A percentile compares a stretch with the other conserved stretches of the same genome.
Evolutionary conservation across 352 stramenopile genomes (phyloP).

Genomic region (Plasmopara muralis): DNA sequence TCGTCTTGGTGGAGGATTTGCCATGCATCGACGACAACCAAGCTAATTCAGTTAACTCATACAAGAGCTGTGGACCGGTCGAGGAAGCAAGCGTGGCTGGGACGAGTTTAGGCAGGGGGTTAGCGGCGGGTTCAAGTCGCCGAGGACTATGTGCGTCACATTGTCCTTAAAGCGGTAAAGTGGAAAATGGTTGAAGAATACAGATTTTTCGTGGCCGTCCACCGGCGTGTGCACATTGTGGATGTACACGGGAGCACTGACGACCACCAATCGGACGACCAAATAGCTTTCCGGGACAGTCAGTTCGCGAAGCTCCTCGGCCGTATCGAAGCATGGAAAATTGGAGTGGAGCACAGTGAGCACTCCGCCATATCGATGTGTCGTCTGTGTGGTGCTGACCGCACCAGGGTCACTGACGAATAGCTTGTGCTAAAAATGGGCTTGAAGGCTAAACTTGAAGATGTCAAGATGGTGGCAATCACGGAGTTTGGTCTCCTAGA

Average conservation of each 20-base stretch:
- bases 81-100: neutral
- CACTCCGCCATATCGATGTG: neutral
- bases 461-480: too few species aligned
- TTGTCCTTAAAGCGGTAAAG: neutral
- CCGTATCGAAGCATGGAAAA: neutral
- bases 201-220: neutral
- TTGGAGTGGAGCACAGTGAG: neutral
- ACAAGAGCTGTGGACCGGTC: neutral
- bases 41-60: neutral
- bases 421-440: neutral
- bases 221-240: neutral
- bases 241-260: neutral
- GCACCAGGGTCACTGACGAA: neutral
- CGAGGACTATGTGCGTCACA: neutral
- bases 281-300: neutral
- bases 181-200: neutral
- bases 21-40: neutral
- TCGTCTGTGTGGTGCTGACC: neutral
- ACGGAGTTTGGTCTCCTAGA: too few species aligned
- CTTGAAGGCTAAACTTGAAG: neutral
- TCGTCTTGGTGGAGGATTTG: neutral
- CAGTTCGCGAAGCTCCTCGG: too few species aligned
- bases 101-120: neutral
- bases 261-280: neutral
- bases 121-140: neutral